Percentiles rank a stretch among this genome's conserved stretches.
These are phyloP conservation scores for Globisporangium camurandrum DNA, from an alignment of 352 stramenopile species.

Conservation along the genomic window DNA sequence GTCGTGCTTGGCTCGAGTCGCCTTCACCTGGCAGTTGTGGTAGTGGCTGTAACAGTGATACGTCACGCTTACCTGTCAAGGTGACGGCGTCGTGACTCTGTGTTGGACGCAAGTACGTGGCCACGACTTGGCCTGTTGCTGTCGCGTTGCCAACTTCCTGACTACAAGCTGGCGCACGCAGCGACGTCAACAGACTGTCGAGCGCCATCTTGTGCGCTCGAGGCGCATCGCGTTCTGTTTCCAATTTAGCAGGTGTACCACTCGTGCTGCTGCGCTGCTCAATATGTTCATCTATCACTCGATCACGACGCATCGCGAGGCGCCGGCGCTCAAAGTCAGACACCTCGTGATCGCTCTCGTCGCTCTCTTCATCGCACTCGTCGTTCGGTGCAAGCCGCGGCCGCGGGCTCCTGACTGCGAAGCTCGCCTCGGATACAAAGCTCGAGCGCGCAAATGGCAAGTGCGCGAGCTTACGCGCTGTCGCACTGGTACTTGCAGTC, in stretches of 20 bases:
- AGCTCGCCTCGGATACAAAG: slow-evolving; percentile 10
- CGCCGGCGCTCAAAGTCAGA: background rate
- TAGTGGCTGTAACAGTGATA: too few species aligned
- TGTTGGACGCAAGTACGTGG: slow-evolving; percentile 45
- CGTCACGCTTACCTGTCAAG: too few species aligned
- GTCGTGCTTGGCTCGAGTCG: slow-evolving; percentile 25
- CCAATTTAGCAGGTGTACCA: background rate
- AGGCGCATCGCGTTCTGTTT: slow-evolving; percentile 5
- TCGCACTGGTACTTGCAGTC: slow-evolving; percentile 2
- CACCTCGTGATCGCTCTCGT: slow-evolving; percentile 4
- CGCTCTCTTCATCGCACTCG: slow-evolving; percentile 11
- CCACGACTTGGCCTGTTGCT: slow-evolving; percentile 31
- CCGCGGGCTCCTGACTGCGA: slow-evolving; percentile 35
- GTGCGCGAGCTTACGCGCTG: slow-evolving; percentile 4
- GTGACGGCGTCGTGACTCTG: too few species aligned
- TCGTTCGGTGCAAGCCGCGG: slow-evolving; percentile 10
- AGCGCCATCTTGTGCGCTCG: slow-evolving; percentile 35
- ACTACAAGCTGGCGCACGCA: slow-evolving; percentile 22
- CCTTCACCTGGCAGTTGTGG: too few species aligned
- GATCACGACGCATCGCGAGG: background rate
- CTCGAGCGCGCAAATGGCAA: slow-evolving; percentile 8
- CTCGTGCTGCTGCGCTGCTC: slow-evolving; percentile 5
- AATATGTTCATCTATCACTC: background rate
- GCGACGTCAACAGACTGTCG: slow-evolving; percentile 27
- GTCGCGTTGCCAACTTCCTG: slow-evolving; percentile 29